Evolutionary conservation across 169 alveolate genomes (phyloP).

Genomic region (Babesia bigemina): DNA sequence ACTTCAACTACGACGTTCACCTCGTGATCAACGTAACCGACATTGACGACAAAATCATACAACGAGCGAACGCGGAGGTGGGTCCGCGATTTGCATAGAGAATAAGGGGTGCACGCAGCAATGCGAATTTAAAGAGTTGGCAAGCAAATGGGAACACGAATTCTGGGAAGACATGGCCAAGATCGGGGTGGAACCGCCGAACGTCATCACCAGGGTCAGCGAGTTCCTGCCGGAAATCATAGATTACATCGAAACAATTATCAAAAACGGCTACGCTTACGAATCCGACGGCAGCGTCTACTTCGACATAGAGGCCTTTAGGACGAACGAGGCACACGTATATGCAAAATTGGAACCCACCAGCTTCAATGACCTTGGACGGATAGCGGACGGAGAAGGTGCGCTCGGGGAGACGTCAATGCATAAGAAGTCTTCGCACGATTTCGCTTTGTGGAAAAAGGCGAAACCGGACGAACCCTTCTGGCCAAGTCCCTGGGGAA

Average conservation of each 20-base stretch:
- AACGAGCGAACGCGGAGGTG: conserved; percentile 73
- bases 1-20: conserved; percentile 93
- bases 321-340: conserved; percentile 82
- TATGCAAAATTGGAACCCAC: conserved; percentile 93
- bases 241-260: conserved; percentile 86
- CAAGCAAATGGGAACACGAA: conserved; percentile 90
- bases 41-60: conserved; percentile 97
- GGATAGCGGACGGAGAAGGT: conserved; percentile 92
- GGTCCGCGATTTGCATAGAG: not conserved
- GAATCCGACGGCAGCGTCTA: conserved; percentile 94
- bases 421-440: conserved; percentile 91
- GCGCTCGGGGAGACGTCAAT: conserved; percentile 81
- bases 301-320: conserved; percentile 90
- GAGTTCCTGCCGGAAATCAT: conserved; percentile 95
- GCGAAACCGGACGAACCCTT: conserved; percentile 95
- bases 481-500: conserved; percentile 99
- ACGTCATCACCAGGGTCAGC: conserved; percentile 93
- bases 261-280: conserved; percentile 93
- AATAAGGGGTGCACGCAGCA: conserved; percentile 35
- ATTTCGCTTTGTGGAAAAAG: conserved; percentile 98
- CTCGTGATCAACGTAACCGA: conserved; percentile 97
- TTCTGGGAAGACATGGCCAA: conserved; percentile 89
- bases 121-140: conserved; percentile 78
- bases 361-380: conserved; percentile 82
- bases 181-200: conserved; percentile 91